Percentiles rank a stretch among this genome's conserved stretches.
These are phyloP conservation scores for Rhodotorula sp. DNA, from an alignment of 1,284 basidiomycete species.

Conservation along the genomic window DNA sequence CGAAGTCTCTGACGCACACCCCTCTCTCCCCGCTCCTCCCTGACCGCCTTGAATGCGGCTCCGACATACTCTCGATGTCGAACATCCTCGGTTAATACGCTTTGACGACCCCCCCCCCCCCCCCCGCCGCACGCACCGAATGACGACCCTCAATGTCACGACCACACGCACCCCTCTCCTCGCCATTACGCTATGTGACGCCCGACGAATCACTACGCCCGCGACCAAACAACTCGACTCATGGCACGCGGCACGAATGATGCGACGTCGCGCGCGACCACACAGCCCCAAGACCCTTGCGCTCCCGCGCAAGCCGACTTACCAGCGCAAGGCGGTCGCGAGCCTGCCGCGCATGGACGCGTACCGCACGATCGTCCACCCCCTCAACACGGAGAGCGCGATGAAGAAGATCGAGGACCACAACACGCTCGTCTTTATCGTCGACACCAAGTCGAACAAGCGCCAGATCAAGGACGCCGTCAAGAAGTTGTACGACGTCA, in stretches of 20 bases:
- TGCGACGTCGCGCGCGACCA: not conserved
- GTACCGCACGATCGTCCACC: conserved; percentile 85
- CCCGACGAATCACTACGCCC: not conserved
- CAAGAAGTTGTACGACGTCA: conserved; percentile 98
- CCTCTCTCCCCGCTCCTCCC: not conserved
- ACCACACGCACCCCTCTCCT: not conserved
- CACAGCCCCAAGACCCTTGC: conserved; percentile 80
- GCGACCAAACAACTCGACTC: not conserved
- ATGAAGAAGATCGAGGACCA: conserved; percentile 99
- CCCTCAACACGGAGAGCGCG: conserved; percentile 67
- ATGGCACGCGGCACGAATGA: not conserved
- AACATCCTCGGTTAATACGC: not conserved
- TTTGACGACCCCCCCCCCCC: not conserved
- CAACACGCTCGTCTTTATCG: conserved; percentile 98
- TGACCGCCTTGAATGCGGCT: not conserved
- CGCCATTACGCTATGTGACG: not conserved
- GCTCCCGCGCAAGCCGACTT: conserved; percentile 79
- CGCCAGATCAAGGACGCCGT: conserved; percentile 98
- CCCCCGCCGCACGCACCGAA: no score
- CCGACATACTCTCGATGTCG: not conserved
- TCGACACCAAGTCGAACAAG: conserved; percentile 95
- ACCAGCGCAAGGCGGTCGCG: conserved; percentile 89
- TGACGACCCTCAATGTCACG: no score
- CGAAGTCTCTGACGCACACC: not conserved
- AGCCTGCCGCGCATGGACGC: conserved; percentile 98